Base-by-base conservation (phyloP, 176 grass and related monocot genomes). In the Ananas comosus region DNA sequence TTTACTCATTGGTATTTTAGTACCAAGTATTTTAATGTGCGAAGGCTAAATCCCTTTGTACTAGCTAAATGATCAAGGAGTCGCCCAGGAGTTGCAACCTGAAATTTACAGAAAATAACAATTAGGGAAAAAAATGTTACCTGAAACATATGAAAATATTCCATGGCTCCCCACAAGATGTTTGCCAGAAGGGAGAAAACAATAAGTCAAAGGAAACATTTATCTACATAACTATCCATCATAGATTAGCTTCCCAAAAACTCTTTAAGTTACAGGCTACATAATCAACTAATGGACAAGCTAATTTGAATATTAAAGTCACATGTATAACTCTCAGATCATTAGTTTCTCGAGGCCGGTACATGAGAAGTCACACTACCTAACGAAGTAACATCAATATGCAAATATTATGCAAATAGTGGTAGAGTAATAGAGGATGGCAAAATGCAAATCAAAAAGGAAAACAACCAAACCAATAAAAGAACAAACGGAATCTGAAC, bases 21-120 rank as follows among this genome's bases (percentile, higher is more conserved):
- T 87, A 95, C 91, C 91, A 95, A 75, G 70, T 87, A 95, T 74
- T 89, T 95, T 72, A 95, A 82, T 70, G 80, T 95, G 65, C 68
- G 87, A 72, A 95, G 83, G 47, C 91, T 95, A 71, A 95, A 95
- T 69, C 86, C 83, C 84, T 95, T 95, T 53, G 91, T 95, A 66
- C 89, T 85, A 59, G 79, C 83, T 65, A 95, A 80, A 85, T 95
- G 91, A 78, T 95, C 86, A 78, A 95, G 66, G 47, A 90, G 83
- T 68, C 83, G 86, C 7, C 91, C 89, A 56, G 89, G 93, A 75
- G 93, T 90, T 14, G 48, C 89, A 67, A 92, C 86, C 93, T 92
- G 74, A 18, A 71, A 85, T 70, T 77, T 54, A 24, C 78, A 68
- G 13, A 57, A 82, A 57, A 80, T 50, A 13, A 73, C 61, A 11